Percentiles rank a stretch among this genome's conserved stretches.
These are phyloP conservation scores for Boletus tomentosulus DNA, from an alignment of 768 basidiomycete species.

Conservation along the genomic window DNA sequence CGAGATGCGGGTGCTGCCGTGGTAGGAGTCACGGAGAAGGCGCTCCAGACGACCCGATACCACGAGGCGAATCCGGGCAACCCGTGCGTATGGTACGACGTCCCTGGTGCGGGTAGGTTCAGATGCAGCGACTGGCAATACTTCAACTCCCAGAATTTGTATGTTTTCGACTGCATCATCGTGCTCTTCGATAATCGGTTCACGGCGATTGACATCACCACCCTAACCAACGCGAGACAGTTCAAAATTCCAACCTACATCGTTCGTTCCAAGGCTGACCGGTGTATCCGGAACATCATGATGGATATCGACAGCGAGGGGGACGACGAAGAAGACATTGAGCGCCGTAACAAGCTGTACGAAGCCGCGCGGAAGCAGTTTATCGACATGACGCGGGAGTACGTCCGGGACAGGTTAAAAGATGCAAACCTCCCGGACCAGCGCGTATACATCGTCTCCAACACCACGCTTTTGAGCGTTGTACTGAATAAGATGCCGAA, in stretches of 20 bases:
- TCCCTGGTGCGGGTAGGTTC: slow-evolving; percentile 34
- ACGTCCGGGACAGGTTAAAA: slow-evolving; percentile 14
- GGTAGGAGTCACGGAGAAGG: slow-evolving; percentile 29
- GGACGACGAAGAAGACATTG: slow-evolving; percentile 4
- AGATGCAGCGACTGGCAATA: slow-evolving; percentile 33
- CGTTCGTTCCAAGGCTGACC: slow-evolving; percentile 36
- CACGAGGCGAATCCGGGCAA: slow-evolving; percentile 14
- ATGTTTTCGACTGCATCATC: slow-evolving; percentile 33
- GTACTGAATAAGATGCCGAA: slow-evolving; percentile 15
- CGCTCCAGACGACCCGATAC: slow-evolving; percentile 22
- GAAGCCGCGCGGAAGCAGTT: slow-evolving; percentile 16
- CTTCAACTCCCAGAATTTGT: slow-evolving; percentile 34
- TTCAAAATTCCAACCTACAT: slow-evolving; percentile 33
- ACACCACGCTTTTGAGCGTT: slow-evolving; percentile 10
- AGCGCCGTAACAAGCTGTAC: slow-evolving; percentile 1
- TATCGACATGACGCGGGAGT: slow-evolving; percentile 19
- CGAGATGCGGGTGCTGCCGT: slow-evolving; percentile 21
- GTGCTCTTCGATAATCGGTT: slow-evolving; percentile 32
- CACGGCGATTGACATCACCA: slow-evolving; percentile 30
- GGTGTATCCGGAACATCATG: slow-evolving; percentile 25
- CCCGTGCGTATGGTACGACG: slow-evolving; percentile 32
- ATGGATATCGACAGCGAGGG: slow-evolving; percentile 9
- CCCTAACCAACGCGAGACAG: slow-evolving; percentile 27
- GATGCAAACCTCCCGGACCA: slow-evolving; percentile 17
- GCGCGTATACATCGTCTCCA: slow-evolving; percentile 26